Conservation (phyloP, 2,329 filamentous ascomycete species). For the Paraphoma sp. region DNA sequence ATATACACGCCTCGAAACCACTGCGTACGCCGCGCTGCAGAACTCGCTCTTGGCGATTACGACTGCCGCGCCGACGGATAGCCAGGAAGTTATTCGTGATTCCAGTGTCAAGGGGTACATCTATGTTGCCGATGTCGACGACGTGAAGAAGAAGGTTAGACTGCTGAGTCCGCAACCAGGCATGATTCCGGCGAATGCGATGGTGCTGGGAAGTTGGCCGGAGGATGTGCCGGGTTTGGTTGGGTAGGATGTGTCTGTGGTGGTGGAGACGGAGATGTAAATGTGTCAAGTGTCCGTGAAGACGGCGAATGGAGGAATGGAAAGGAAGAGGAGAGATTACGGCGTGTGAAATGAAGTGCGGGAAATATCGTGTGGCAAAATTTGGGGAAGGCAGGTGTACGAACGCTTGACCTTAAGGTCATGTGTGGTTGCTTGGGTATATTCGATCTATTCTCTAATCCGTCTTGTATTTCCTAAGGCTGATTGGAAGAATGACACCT, state of each 20-base stretch:
- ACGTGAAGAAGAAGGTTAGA: slow-evolving; percentile 79
- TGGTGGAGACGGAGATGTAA: neutral
- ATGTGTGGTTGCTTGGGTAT: neutral
- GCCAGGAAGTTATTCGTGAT: slow-evolving; percentile 75
- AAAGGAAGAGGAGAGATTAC: neutral
- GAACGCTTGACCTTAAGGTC: too few species aligned
- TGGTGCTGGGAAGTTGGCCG: slow-evolving; percentile 87
- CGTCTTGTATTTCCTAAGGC: neutral
- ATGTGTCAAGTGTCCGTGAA: neutral
- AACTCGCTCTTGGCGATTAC: slow-evolving; percentile 88
- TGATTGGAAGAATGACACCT: neutral
- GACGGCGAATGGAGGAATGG: neutral
- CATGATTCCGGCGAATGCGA: slow-evolving; percentile 76
- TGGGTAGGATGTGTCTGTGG: slow-evolving; percentile 17
- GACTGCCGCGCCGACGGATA: slow-evolving; percentile 73
- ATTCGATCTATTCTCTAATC: neutral
- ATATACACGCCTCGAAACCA: slow-evolving; percentile 70
- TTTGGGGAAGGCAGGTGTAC: too few species aligned
- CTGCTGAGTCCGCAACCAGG: slow-evolving; percentile 85
- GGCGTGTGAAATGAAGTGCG: neutral
- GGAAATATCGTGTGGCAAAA: neutral
- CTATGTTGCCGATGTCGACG: slow-evolving; percentile 91
- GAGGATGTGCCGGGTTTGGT: slow-evolving; percentile 82
- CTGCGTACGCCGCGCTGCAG: slow-evolving; percentile 65
- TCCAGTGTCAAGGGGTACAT: slow-evolving; percentile 90